Evolutionary conservation across 2,329 filamentous ascomycete species (phyloP).

Genomic region (Paraphaeosphaeria sporulosa): DNA sequence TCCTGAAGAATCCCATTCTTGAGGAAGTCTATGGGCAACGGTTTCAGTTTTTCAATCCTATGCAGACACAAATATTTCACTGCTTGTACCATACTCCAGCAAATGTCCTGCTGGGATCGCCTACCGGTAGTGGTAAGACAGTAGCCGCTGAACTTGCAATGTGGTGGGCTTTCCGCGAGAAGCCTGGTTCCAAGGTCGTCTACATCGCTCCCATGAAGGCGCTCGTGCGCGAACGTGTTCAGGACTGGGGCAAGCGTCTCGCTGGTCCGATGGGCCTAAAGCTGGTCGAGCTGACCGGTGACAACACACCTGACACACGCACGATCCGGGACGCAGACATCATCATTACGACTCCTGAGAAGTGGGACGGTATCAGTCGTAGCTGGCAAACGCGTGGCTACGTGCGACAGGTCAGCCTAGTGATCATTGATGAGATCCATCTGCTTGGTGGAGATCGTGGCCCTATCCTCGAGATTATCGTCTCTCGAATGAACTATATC

Average conservation of each 20-base stretch:
- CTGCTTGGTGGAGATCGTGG: slow-evolving; percentile 94
- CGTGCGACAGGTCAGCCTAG: slow-evolving; percentile 90
- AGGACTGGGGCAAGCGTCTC: slow-evolving; percentile 89
- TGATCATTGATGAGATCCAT: slow-evolving; percentile 99
- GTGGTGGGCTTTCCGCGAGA: slow-evolving; percentile 99
- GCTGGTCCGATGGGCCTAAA: slow-evolving; percentile 84
- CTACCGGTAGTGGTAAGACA: slow-evolving; percentile 96
- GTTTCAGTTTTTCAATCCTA: slow-evolving; percentile 97
- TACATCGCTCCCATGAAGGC: slow-evolving; percentile 99
- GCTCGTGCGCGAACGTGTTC: slow-evolving; percentile 91
- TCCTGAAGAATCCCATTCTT: slow-evolving; percentile 83
- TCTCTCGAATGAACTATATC: slow-evolving; percentile 95
- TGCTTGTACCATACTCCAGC: slow-evolving; percentile 90
- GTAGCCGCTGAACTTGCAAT: slow-evolving; percentile 95
- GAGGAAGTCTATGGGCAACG: slow-evolving; percentile 88
- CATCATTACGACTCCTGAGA: slow-evolving; percentile 99
- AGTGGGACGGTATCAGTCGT: slow-evolving; percentile 99
- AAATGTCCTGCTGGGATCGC: slow-evolving; percentile 93
- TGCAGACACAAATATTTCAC: slow-evolving; percentile 99
- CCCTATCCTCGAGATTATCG: slow-evolving; percentile 98
- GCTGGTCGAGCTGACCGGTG: slow-evolving; percentile 93
- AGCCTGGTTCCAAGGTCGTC: slow-evolving; percentile 94
- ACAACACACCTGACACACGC: slow-evolving; percentile 96
- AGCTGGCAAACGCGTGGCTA: slow-evolving; percentile 98
- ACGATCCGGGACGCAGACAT: slow-evolving; percentile 96